phyloP scores from a whole-genome alignment of 495 filamentous ascomycete species.

The Tuber melanosporum region DNA sequence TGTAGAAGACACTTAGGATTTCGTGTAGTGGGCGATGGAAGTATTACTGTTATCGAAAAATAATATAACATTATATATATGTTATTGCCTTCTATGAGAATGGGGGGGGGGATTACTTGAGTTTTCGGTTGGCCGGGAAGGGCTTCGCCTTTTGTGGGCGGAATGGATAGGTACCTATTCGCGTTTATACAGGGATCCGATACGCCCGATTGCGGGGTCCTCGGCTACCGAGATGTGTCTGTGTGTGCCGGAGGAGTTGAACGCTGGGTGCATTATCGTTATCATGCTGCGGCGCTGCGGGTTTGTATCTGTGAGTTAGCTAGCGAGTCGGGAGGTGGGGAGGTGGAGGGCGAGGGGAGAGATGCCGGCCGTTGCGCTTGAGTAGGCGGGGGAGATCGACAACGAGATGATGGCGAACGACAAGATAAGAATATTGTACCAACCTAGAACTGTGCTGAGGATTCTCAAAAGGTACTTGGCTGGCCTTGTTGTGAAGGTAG shows the following conservation, averaged over 20 bases:
- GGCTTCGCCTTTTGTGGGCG: conserved; percentile 42
- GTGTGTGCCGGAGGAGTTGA: conserved; percentile 44
- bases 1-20: conserved; percentile 45
- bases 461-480: too few relatives aligned
- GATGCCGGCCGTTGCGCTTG: conserved; percentile 43
- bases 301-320: conserved; percentile 6
- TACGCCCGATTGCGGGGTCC: conserved; percentile 29
- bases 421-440: too few relatives aligned
- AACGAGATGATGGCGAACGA: too few relatives aligned
- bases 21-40: conserved; percentile 47
- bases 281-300: conserved; percentile 46
- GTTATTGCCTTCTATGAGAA: neutral
- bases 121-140: conserved; percentile 14
- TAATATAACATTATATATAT: neutral
- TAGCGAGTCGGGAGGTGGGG: neutral
- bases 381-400: conserved; percentile 42
- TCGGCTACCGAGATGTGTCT: conserved; percentile 39
- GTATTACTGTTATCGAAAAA: conserved; percentile 34
- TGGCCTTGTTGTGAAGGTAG: too few relatives aligned
- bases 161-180: conserved; percentile 43
- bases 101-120: conserved; percentile 16
- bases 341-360: neutral
- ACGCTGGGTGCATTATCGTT: conserved; percentile 46
- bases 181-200: conserved; percentile 37
- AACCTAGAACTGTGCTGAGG: too few relatives aligned